These are phyloP conservation scores for Saccharomyces pastorianus DNA, from an alignment of 1,139 yeast species.

Conservation along the genomic window DNA sequence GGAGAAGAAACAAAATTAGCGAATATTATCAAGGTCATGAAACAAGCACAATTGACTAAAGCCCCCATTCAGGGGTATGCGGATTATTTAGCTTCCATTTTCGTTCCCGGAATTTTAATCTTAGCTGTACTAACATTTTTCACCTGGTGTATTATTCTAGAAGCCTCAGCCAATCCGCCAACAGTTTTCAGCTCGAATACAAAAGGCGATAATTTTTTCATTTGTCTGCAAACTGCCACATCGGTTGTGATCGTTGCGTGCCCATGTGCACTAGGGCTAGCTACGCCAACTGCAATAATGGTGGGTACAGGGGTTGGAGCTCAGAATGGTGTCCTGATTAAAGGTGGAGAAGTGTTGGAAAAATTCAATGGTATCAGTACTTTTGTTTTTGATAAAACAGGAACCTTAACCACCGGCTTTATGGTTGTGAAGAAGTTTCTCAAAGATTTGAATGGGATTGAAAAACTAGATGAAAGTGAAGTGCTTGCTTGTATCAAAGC, in stretches of 20 bases:
- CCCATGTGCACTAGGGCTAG: constrained; percentile 94
- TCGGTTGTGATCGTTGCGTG: constrained; percentile 95
- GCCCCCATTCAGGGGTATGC: constrained; percentile 91
- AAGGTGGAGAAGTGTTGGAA: constrained; percentile 89
- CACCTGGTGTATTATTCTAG: constrained; percentile 49
- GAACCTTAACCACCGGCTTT: constrained; percentile 81
- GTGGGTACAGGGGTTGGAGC: constrained; percentile 98
- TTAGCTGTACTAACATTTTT: constrained; percentile 61
- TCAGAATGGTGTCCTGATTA: constrained; percentile 75
- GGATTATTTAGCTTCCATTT: constrained; percentile 74
- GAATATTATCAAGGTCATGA: constrained; percentile 77
- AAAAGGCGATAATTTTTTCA: constrained; percentile 52
- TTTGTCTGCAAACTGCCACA: constrained; percentile 75
- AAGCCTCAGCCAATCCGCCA: constrained; percentile 43
- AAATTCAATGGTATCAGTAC: constrained; percentile 55
- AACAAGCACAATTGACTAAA: constrained; percentile 77
- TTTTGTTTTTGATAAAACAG: constrained; percentile 89
- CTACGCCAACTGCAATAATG: constrained; percentile 98
- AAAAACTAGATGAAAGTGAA: constrained; percentile 7
- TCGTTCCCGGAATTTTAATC: constrained; percentile 67
- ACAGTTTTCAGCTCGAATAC: constrained; percentile 42
- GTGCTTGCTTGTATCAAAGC: constrained; percentile 38
- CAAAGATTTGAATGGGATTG: constrained; percentile 4
- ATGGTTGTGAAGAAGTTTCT: constrained; percentile 46
- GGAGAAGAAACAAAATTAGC: constrained; percentile 84